These are phyloP conservation scores for Plasmodium gaboni DNA, from an alignment of 169 alveolate genomes.

Conservation along the genomic window DNA sequence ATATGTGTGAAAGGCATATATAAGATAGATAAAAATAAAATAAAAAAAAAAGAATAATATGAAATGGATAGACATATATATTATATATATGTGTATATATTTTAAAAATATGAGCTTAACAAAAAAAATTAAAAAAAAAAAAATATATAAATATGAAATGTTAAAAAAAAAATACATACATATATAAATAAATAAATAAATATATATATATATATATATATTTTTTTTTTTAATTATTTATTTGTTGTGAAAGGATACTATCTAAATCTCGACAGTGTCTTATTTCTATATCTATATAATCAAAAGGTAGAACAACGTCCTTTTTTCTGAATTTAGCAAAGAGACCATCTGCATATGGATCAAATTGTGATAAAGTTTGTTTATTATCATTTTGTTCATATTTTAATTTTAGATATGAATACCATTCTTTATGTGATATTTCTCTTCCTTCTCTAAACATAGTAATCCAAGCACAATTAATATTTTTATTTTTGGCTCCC, in stretches of 20 bases:
- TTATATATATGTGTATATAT: too few relatives aligned
- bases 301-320: constrained; percentile 34
- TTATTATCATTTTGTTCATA: constrained; percentile 24
- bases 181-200: too few relatives aligned
- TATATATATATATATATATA: too few relatives aligned
- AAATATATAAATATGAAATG: too few relatives aligned
- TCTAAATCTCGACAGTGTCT: constrained; percentile 68
- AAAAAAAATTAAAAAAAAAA: too few relatives aligned
- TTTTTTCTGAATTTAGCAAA: constrained; percentile 35
- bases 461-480: constrained; percentile 75
- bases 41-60: too few relatives aligned
- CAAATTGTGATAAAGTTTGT: constrained; percentile 6
- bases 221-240: too few relatives aligned
- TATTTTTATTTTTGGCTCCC: constrained; percentile 62
- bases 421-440: constrained; percentile 43
- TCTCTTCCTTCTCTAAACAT: constrained; percentile 65
- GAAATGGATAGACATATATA: too few relatives aligned
- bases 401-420: constrained; percentile 66
- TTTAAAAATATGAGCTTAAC: too few relatives aligned
- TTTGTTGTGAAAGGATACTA: not conserved
- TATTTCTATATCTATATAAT: constrained; percentile 58
- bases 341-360: constrained; percentile 47
- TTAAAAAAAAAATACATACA: too few relatives aligned
- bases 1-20: too few relatives aligned
- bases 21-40: too few relatives aligned